Evolutionary conservation across 805 yeast species (phyloP), one percentile per base, ranked within the genome.

Genomic region (Kodamaea neixiangensis): DNA sequence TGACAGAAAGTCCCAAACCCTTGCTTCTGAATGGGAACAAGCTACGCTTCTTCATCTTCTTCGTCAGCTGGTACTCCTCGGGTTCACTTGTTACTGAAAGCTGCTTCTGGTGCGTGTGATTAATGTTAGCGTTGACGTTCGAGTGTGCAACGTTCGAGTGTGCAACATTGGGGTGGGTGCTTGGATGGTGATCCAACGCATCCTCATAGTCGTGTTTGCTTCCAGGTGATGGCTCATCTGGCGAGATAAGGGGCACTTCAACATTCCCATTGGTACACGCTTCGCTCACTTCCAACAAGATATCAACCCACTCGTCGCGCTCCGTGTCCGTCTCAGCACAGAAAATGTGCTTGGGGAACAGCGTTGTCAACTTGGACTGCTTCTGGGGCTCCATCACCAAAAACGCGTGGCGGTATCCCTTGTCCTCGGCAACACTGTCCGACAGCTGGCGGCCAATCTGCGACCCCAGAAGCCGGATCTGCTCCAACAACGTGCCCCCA

Each of bases 321-420:
- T 90, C 96, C 21, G 75, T 78, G 42, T 86, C 86, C 7, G 86
- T 82, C 63, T 91, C 96, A 1, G 94, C 86, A 66, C 96, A 89
- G 48, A 90, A 78, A 46, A 81, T 77, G 59, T 86, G 89, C 55
- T 77, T 83, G 1, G 80, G 79, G 22, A 55, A 71, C 3, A 64
- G 60, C 5, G 71, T 57, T 5, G 72, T 61, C 17, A 70, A 58
- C 21, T 66, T 65, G 39, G 69, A 67, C 50, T 67, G 65, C 46
- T 55, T 65, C 46, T 72, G 73, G 3, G 76, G 65, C 49, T 80
- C 85, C 68, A 79, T 67, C 2, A 80, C 68, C 29, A 82, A 72
- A 56, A 85, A 80, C 0, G 87, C 87, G 65, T 85, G 87, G 47
- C 85, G 67, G 51, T 77, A 80, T 0, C 81, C 81, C 52, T 74